Evolutionary conservation across 2,329 filamentous ascomycete genomes (phyloP), one percentile per base, ranked within the genome.

Genomic region (Trichoderma citrinoviride): DNA sequence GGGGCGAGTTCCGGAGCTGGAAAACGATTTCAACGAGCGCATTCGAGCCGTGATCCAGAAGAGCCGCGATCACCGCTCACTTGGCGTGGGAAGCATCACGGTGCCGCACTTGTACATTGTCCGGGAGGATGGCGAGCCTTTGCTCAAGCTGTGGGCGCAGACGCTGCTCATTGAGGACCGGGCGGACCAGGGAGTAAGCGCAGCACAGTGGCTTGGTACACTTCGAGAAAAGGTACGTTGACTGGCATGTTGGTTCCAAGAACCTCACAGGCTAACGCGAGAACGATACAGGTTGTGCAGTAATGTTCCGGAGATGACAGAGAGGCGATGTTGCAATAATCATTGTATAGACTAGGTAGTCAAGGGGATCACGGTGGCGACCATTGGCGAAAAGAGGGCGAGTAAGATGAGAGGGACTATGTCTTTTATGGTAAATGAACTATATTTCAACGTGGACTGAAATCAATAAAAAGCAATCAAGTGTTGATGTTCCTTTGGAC

Each of bases 11-110:
- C 93, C 94, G 0, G 89, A 96, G 70, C 80, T 98, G 44, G 95
- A 98, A 71, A 94, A 92, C 71, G 95, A 99, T 76, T 97, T 98
- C 83, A 98, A 93, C 78, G 94, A 98, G 81, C 87, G 94, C 27
- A 90, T 99, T 41, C 87, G 95, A 57, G 91, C 90, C 7, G 93
- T 99, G 10, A 81, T 97, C 64, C 89, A 93, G 72, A 99, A 99
- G 87, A 96, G 92, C 76, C 85, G 90, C 64, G 94, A 98, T 73
- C 90, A 96, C 79, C 85, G 88, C 75, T 85, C 90, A 33, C 91
- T 93, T 74, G 93, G 93, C 2, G 93, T 95, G 17, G 95, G 95
- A 68, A 96, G 92, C 77, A 96, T 98, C 69, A 86, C 89, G n/a
- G 87, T 96, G 67, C 95, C 95, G 55, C 92, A 96, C 73, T 82